These are phyloP conservation scores for Psilocybe tampanensis DNA, from an alignment of 768 basidiomycete genomes.

Conservation along the genomic window DNA sequence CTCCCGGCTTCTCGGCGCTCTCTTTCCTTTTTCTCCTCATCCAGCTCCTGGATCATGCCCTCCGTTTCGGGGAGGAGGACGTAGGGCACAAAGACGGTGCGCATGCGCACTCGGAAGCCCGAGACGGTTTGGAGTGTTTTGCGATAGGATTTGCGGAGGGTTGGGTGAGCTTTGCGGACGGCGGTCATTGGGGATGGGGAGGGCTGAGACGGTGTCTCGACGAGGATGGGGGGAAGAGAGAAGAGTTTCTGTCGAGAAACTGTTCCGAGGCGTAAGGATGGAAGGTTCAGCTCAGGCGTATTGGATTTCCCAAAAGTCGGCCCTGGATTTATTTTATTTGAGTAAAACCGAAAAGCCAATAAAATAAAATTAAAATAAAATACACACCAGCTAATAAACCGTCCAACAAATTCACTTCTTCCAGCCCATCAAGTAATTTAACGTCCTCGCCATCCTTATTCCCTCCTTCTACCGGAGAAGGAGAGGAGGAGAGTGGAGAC, in stretches of 20 bases:
- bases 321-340: too few relatives aligned
- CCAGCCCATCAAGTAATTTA: constrained; percentile 36
- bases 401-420: constrained; percentile 63
- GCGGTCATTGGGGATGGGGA: constrained; percentile 55
- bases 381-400: constrained; percentile 64
- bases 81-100: constrained; percentile 91
- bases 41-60: constrained; percentile 25
- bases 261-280: constrained; percentile 72
- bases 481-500: constrained; percentile 26
- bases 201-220: constrained; percentile 41
- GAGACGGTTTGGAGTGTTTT: constrained; percentile 78
- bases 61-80: constrained; percentile 61
- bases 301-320: constrained; percentile 43
- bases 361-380: background rate
- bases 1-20: constrained; percentile 67
- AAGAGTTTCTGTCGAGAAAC: constrained; percentile 69
- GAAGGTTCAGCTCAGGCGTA: constrained; percentile 46
- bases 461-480: constrained; percentile 20
- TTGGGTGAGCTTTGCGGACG: constrained; percentile 54
- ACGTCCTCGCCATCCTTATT: constrained; percentile 49
- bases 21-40: constrained; percentile 50
- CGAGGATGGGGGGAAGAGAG: constrained; percentile 54
- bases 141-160: constrained; percentile 84
- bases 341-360: too few relatives aligned
- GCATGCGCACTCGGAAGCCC: constrained; percentile 89